Evolutionary conservation across 306 rosid genomes (phyloP).

Genomic region (Corylus americana): DNA sequence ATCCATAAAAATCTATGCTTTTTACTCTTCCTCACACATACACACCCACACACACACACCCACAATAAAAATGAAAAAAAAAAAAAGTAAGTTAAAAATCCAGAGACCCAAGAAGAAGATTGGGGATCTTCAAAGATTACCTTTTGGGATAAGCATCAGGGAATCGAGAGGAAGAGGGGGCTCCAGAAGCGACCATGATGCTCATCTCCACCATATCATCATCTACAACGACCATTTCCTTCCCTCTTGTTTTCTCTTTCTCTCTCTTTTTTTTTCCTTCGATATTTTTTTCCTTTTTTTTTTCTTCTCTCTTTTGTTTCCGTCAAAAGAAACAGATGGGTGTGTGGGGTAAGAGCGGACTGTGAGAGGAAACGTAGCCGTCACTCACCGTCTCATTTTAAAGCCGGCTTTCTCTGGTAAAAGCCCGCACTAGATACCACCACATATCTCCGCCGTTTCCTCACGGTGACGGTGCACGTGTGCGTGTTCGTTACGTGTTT

Average conservation of each 20-base stretch:
- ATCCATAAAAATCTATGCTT: slow-evolving; percentile 39
- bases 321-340: slow-evolving; percentile 10
- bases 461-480: slow-evolving; percentile 47
- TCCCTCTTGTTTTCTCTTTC: background rate
- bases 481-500: too few relatives aligned
- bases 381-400: slow-evolving; percentile 37
- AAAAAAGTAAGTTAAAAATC: slow-evolving; percentile 4
- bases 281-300: background rate
- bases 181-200: slow-evolving; percentile 54
- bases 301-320: slow-evolving; percentile 2
- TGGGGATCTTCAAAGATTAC: slow-evolving; percentile 58
- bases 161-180: slow-evolving; percentile 64
- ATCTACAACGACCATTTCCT: slow-evolving; percentile 51
- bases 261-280: slow-evolving; percentile 1
- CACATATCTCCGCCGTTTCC: slow-evolving; percentile 41
- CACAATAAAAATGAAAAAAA: background rate
- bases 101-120: slow-evolving; percentile 29
- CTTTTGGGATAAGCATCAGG: slow-evolving; percentile 77
- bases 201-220: slow-evolving; percentile 69
- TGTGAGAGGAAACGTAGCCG: slow-evolving; percentile 29
- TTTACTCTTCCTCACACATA: background rate
- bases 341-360: background rate
- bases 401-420: slow-evolving; percentile 35
- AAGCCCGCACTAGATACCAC: slow-evolving; percentile 60
- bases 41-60: slow-evolving; percentile 1